A percentile compares a stretch with the other conserved stretches of the same genome.
Evolutionary conservation across 345 rosid genomes (phyloP).

Genomic region (Kandelia obovata): DNA sequence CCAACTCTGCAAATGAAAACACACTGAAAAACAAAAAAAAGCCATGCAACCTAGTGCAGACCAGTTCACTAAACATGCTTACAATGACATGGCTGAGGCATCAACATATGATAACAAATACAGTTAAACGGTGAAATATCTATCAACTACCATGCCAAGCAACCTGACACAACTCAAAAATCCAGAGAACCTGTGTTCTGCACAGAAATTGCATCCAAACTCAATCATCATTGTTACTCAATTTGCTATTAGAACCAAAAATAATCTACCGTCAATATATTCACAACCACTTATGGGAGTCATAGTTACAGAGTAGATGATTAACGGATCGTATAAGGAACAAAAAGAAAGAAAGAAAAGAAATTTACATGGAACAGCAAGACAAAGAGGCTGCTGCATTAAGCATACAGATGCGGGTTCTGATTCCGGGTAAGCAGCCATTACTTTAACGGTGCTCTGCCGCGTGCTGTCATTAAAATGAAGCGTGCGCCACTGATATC

Average conservation of each 20-base stretch:
- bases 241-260: too few species aligned
- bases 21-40: background rate
- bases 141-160: background rate
- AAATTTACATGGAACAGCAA: conserved; percentile 79
- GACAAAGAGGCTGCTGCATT: conserved; percentile 81
- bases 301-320: background rate
- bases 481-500: conserved; percentile 89
- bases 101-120: background rate
- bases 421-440: conserved; percentile 60
- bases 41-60: background rate
- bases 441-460: conserved; percentile 83
- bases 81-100: too few species aligned
- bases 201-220: background rate
- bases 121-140: background rate
- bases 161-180: background rate
- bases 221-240: too few species aligned
- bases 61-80: too few species aligned
- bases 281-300: too few species aligned
- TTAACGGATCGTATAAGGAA: background rate
- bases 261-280: too few species aligned
- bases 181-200: background rate
- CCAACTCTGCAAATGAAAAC: background rate
- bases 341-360: background rate
- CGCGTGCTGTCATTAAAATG: conserved; percentile 73
- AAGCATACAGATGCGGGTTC: conserved; percentile 48